Base-by-base conservation (phyloP, 2,329 filamentous ascomycete species). In the Cephalotrichum gorgonifer region DNA sequence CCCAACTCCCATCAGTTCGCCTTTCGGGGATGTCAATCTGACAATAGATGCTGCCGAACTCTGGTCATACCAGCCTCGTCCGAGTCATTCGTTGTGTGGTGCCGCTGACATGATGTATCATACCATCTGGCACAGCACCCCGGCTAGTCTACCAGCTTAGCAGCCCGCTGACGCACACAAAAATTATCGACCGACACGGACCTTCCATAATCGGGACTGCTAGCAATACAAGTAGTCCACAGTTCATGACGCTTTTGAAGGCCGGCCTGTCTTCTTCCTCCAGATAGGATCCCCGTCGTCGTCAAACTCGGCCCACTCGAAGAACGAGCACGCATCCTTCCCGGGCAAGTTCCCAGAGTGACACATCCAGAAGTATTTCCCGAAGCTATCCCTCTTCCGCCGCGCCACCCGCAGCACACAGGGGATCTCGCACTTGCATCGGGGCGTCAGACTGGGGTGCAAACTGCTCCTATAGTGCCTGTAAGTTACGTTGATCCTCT, bases 321-420 rank as follows among this genome's bases (percentile, higher is more conserved):
- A 95, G 58, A 85, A 93, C 0, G 75, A 71, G 59, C 89, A 95
- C 5, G 78, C 81, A 35, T 80, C 67, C 66, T 75, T 83, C 43
- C 78, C 84, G 0, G 84, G 83, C 2, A 82, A 75, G 58, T 83
- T 86, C 6, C 83, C 81, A 0, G 81, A 80, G 65, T 95, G 80
- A 58, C 93, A 97, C 85, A 91, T 93, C 88, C 89, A 95, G 66
- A 94, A 93, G 62, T 97, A 95, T 57, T 75, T 74, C 0, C 91
- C 90, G 55, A 80, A 73, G 48, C 81, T 91, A 55, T 86, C 85
- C 56, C 76, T 81, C 65, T 85, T 89, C 59, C 75, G 81, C 67
- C 90, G 88, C 15, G 90, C 88, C 38, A 88, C 89, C 41, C 88
- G 74, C 54, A 97, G 68, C 8, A 85, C 71, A 28, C 73, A 71